Conservation (phyloP, 2,329 filamentous ascomycete genomes). For the Herpotrichia juniperi region DNA sequence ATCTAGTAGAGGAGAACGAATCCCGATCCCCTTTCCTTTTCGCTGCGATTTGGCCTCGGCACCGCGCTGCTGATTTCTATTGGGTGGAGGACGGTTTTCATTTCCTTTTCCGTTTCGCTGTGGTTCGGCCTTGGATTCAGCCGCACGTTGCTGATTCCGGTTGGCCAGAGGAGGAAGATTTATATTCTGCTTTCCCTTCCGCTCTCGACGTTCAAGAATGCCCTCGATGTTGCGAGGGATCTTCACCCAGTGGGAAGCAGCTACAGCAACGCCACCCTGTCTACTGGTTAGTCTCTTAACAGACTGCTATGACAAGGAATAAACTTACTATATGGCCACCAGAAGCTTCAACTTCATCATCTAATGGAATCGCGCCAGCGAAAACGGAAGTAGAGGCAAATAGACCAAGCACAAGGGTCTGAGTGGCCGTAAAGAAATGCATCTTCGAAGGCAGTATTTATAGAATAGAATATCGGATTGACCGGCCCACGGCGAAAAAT, state of each 20-base stretch:
- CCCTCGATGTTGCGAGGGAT: background rate
- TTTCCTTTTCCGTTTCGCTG: too few species aligned
- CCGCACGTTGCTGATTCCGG: too few species aligned
- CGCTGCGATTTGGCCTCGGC: too few species aligned
- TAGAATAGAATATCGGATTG: background rate
- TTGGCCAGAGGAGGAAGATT: too few species aligned
- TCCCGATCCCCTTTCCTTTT: too few species aligned
- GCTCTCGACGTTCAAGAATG: background rate
- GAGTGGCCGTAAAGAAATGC: slow-evolving; percentile 4
- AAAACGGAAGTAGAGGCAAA: slow-evolving; percentile 6
- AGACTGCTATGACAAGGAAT: background rate
- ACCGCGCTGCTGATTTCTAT: too few species aligned
- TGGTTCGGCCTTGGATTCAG: too few species aligned
- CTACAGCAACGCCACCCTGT: background rate
- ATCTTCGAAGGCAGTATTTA: background rate
- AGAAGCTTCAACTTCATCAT: background rate
- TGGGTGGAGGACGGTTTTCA: too few species aligned
- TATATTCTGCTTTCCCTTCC: background rate
- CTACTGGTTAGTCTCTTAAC: background rate
- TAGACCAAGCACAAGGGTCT: slow-evolving; percentile 7
- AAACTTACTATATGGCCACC: slow-evolving; percentile 4
- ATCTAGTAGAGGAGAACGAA: too few species aligned
- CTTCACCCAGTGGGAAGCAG: background rate
- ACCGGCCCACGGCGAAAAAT: slow-evolving; percentile 2
- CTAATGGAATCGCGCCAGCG: background rate